Base-by-base conservation (phyloP, 805 yeast species). In the Kodamaea hsintzibuensis region DNA sequence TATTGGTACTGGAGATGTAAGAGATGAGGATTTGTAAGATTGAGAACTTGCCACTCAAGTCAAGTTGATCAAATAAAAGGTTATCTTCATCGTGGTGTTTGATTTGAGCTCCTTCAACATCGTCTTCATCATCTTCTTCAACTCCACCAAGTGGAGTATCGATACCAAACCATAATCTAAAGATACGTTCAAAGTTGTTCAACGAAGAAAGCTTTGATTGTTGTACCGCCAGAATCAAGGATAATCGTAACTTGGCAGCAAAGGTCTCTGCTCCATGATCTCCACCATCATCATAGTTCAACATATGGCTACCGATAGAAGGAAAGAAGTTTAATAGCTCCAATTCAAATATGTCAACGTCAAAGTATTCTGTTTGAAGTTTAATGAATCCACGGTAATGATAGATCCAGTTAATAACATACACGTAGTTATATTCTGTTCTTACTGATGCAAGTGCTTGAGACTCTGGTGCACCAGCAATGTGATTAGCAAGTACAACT, bases 341-440 rank as follows among this genome's bases (percentile, higher is more conserved):
- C 60, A 84, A 84, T 61, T 85, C 91, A 55, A 85, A 77, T 16
- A 79, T 69, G 54, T 83, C 86, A 7, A 79, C 78, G 60, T 84
- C 86, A 58, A 85, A 82, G 10, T 73, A 73, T 51, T 84, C 88
- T 6, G 73, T 70, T 10, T 72, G 70, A 51, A 85, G 64, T 58
- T 75, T 81, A 37, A 84, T 64, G 48, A 76, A 73, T 19, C 82
- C 83, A 52, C 84, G 78, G 64, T 80, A 78, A 47, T 77, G 71
- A 56, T 76, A 77, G 25, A 84, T 64, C 89, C 89, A 85, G 64
- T 84, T 82, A 10, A 82, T 48, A n/a, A 66, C 69, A 44, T 60
- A 66, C 42, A 66, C 47, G 52, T 66, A 66, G 22, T 55, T 51
- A 55, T 52, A 54, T 37, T 57, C 55, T 25, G 58, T 54, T 42